Evolutionary conservation across 768 basidiomycete genomes (phyloP).

Genomic region (Boletus vinaceobasis): DNA sequence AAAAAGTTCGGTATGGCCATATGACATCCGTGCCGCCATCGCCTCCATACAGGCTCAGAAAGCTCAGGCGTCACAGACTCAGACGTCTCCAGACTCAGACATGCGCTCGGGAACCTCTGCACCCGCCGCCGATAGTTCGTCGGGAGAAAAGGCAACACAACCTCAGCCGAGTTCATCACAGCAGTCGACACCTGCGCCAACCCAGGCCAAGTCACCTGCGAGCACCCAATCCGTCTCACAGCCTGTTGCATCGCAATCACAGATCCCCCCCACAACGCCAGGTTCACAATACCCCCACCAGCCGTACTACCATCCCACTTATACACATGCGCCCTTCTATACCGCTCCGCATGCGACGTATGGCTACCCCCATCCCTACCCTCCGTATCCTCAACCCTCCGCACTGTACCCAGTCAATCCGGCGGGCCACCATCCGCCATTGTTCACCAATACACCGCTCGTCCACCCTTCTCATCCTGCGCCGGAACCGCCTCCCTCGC

Average conservation of each 20-base stretch:
- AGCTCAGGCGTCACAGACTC: conserved; percentile 22
- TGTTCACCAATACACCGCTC: conserved; percentile 36
- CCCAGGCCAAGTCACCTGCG: conserved; percentile 23
- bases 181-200: conserved; percentile 20
- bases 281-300: conserved; percentile 48
- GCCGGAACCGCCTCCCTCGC: conserved; percentile 25
- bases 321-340: conserved; percentile 70
- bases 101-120: conserved; percentile 10
- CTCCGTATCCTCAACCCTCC: conserved; percentile 32
- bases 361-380: conserved; percentile 39
- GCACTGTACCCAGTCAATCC: conserved; percentile 31
- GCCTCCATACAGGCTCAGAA: conserved; percentile 41
- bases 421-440: conserved; percentile 25
- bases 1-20: conserved; percentile 69
- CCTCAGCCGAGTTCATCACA: conserved; percentile 18
- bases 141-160: conserved; percentile 13
- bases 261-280: conserved; percentile 20
- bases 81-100: conserved; percentile 11
- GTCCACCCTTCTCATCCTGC: conserved; percentile 33
- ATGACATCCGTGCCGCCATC: conserved; percentile 64
- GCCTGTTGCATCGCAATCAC: conserved; percentile 17
- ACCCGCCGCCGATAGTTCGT: conserved; percentile 10
- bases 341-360: conserved; percentile 37
- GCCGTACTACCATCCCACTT: conserved; percentile 55
- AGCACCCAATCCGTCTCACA: conserved; percentile 17